These are phyloP conservation scores for Suhomyces wounanorum DNA, from an alignment of 1,139 yeast species.

Conservation along the genomic window DNA sequence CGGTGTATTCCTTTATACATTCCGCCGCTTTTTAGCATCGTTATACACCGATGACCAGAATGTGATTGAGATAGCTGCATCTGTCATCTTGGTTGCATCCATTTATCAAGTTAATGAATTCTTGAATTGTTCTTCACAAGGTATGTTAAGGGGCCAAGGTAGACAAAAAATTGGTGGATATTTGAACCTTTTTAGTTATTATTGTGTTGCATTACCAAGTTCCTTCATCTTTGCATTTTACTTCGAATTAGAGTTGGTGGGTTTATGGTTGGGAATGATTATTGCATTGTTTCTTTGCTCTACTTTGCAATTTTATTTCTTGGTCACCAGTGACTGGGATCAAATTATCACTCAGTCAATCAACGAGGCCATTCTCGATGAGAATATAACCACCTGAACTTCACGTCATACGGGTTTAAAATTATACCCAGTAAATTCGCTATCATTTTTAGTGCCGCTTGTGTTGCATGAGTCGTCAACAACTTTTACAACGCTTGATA, in stretches of 20 bases:
- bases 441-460: not conserved
- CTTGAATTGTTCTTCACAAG: slow-evolving; percentile 56
- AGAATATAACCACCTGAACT: slow-evolving; percentile 27
- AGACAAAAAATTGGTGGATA: slow-evolving; percentile 67
- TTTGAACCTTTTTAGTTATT: slow-evolving; percentile 57
- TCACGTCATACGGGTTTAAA: not conserved
- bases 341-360: slow-evolving; percentile 46
- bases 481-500: not conserved
- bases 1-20: slow-evolving; percentile 37
- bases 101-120: slow-evolving; percentile 61
- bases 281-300: slow-evolving; percentile 54
- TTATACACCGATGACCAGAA: slow-evolving; percentile 52
- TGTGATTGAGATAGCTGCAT: slow-evolving; percentile 53
- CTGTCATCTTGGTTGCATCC: slow-evolving; percentile 57
- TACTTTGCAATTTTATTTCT: slow-evolving; percentile 46
- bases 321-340: slow-evolving; percentile 58
- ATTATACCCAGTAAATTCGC: not conserved
- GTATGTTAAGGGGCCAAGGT: slow-evolving; percentile 67
- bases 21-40: slow-evolving; percentile 44
- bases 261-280: slow-evolving; percentile 66
- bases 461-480: not conserved
- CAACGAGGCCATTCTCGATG: slow-evolving; percentile 43
- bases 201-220: slow-evolving; percentile 58
- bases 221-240: slow-evolving; percentile 57
- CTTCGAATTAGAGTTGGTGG: slow-evolving; percentile 46